Percentiles rank a stretch among this genome's conserved stretches.
Conservation (phyloP, 140 eudicot genomes). For the Bidens hawaiensis region DNA sequence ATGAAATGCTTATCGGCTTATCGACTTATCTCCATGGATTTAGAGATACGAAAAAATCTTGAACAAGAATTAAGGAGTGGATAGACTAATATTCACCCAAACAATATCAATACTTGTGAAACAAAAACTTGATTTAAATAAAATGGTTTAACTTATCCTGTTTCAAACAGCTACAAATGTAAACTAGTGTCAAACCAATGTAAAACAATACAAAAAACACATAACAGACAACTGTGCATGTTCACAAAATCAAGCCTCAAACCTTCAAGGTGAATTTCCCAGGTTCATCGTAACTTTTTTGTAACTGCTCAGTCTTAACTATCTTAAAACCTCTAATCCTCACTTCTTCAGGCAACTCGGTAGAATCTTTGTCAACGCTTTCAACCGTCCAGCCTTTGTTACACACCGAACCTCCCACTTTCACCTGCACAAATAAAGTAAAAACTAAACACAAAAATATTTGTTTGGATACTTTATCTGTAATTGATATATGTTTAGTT, state of each 20-base stretch:
- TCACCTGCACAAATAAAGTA: slow-evolving; percentile 48
- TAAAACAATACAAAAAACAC: slow-evolving; percentile 3
- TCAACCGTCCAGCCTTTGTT: slow-evolving; percentile 84
- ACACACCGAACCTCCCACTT: slow-evolving; percentile 61
- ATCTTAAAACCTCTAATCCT: slow-evolving; percentile 85
- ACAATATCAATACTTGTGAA: neutral
- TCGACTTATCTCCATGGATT: too few relatives aligned
- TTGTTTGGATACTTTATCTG: neutral
- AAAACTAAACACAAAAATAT: neutral
- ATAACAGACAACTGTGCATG: neutral
- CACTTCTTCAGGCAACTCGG: slow-evolving; percentile 62
- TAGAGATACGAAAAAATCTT: too few relatives aligned
- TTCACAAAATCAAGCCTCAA: slow-evolving; percentile 24
- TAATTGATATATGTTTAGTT: neutral
- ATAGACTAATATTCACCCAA: too few relatives aligned
- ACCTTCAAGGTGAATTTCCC: slow-evolving; percentile 54
- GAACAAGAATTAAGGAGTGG: too few relatives aligned
- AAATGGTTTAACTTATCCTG: neutral
- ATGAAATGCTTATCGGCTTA: too few relatives aligned
- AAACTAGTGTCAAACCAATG: neutral
- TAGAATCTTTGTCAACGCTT: slow-evolving; percentile 55
- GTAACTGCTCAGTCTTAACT: slow-evolving; percentile 70
- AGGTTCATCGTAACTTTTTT: slow-evolving; percentile 44
- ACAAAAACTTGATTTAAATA: neutral
- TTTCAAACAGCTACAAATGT: neutral